A percentile compares a stretch with the other conserved stretches of the same genome.
Conservation (phyloP, 164 flowering plant species). For the Paratinospora sagittata region DNA sequence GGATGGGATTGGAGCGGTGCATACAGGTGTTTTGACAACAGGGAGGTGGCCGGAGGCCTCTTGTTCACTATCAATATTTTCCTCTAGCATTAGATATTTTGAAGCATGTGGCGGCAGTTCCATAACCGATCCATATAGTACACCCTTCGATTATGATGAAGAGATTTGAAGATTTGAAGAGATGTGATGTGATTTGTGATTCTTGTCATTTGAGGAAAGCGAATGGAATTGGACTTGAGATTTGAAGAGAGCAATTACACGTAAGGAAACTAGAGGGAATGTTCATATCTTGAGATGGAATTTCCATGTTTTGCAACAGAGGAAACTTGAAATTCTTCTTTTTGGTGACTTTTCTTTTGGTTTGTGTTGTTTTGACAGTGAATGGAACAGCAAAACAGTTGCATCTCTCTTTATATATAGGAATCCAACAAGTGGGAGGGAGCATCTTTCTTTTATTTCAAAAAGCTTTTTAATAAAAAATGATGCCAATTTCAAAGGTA, state of each 20-base stretch:
- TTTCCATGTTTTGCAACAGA: no score
- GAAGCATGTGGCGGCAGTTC: conserved; percentile 25
- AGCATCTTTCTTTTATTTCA: not conserved
- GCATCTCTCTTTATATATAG: not conserved
- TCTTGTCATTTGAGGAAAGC: conserved; percentile 1
- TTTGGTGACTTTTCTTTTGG: not conserved
- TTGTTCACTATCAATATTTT: conserved; percentile 8
- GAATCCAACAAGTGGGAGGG: not conserved
- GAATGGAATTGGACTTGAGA: no score
- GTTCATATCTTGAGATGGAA: no score
- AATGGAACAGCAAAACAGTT: not conserved
- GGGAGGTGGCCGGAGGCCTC: conserved; percentile 42
- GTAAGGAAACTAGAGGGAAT: no score
- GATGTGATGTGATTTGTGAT: not conserved
- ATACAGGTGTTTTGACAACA: conserved; percentile 45
- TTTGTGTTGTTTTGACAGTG: conserved; percentile 1
- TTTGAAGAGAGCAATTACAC: no score
- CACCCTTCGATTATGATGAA: conserved; percentile 7
- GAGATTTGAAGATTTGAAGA: not conserved
- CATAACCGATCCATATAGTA: conserved; percentile 18
- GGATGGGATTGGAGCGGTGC: conserved; percentile 33
- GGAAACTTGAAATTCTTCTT: no score
- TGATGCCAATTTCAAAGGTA: not conserved
- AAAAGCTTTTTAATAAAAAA: no score
- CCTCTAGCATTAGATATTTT: conserved; percentile 40